These are phyloP conservation scores for Ogataea nitratoaversa DNA, from an alignment of 805 yeast species.

Conservation along the genomic window DNA sequence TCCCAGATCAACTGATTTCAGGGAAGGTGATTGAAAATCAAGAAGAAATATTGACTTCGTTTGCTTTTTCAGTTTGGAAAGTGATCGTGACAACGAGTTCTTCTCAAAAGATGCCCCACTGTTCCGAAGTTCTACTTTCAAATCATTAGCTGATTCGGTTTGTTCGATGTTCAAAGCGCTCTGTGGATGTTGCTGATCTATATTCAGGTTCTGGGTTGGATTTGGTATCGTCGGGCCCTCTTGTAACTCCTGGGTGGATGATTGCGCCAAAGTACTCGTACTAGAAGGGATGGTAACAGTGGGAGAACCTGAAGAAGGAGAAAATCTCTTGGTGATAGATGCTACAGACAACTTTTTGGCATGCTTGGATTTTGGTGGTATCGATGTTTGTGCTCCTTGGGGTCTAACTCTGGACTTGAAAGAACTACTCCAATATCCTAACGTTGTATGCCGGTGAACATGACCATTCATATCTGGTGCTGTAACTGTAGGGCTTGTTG, in stretches of 20 bases:
- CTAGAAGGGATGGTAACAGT: conserved; percentile 5
- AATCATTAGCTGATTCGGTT: background rate
- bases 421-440: conserved; percentile 18
- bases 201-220: background rate
- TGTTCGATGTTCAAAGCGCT: background rate
- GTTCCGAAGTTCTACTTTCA: conserved; percentile 5
- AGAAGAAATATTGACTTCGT: conserved; percentile 16
- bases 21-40: conserved; percentile 14
- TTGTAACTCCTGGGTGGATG: background rate
- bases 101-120: conserved; percentile 9
- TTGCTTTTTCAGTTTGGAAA: conserved; percentile 9
- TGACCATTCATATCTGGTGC: background rate
- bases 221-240: background rate
- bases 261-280: background rate
- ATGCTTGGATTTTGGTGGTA: background rate
- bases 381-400: background rate
- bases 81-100: conserved; percentile 9
- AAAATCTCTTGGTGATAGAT: conserved; percentile 10
- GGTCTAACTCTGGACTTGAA: conserved; percentile 17
- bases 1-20: background rate
- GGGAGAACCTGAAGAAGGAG: conserved; percentile 3
- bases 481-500: no score
- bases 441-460: background rate
- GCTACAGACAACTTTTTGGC: conserved; percentile 5
- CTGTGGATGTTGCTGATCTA: background rate